These are phyloP conservation scores for Ascosphaera apis DNA, from an alignment of 2,329 filamentous ascomycete species.

Conservation along the genomic window DNA sequence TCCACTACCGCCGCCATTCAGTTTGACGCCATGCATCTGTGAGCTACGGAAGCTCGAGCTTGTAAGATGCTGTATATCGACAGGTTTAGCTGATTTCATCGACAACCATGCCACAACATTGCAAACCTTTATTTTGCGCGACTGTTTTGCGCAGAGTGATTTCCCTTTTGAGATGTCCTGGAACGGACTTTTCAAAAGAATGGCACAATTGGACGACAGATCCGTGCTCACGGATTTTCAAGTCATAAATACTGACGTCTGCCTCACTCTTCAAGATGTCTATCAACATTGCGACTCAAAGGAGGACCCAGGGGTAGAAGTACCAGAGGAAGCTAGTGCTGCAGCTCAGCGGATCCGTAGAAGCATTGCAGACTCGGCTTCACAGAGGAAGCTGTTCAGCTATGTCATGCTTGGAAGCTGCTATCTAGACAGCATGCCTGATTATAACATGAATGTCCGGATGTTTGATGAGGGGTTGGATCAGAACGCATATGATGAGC, in stretches of 20 bases:
- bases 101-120: neutral
- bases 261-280: neutral
- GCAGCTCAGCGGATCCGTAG: neutral
- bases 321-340: neutral
- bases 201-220: neutral
- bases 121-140: neutral
- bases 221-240: neutral
- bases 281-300: neutral
- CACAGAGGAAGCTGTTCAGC: neutral
- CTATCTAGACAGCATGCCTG: slow-evolving; percentile 1
- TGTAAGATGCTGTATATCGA: neutral
- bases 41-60: neutral
- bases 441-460: neutral
- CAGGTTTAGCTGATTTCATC: neutral
- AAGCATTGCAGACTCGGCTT: neutral
- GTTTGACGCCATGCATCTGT: neutral
- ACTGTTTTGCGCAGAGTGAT: slow-evolving; percentile 1
- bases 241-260: neutral
- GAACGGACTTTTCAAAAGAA: neutral
- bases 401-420: neutral
- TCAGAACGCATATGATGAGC: neutral
- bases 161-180: neutral
- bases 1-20: neutral
- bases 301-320: neutral
- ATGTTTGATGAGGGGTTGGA: neutral